These are phyloP conservation scores for Suillus weaverae DNA, from an alignment of 768 basidiomycete species.

Conservation along the genomic window DNA sequence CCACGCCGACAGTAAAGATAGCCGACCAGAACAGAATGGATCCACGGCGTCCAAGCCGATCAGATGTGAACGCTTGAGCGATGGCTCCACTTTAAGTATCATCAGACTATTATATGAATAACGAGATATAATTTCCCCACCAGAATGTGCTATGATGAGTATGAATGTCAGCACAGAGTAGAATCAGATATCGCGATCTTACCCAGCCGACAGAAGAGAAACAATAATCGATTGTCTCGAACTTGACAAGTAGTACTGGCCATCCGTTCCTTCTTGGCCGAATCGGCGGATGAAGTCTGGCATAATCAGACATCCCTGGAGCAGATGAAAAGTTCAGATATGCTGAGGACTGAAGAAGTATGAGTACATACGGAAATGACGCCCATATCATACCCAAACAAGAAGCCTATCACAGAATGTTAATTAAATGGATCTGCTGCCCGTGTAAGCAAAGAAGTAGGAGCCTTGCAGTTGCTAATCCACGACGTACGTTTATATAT, in stretches of 20 bases:
- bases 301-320: slow-evolving; percentile 77
- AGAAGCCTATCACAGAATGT: slow-evolving; percentile 43
- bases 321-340: neutral
- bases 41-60: slow-evolving; percentile 67
- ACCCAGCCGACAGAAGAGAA: slow-evolving; percentile 76
- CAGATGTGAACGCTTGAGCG: slow-evolving; percentile 72
- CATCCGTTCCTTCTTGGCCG: slow-evolving; percentile 51
- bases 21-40: slow-evolving; percentile 77
- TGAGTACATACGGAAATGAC: slow-evolving; percentile 59
- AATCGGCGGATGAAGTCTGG: slow-evolving; percentile 73
- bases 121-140: slow-evolving; percentile 31
- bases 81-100: slow-evolving; percentile 52
- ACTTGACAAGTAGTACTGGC: slow-evolving; percentile 52
- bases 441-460: slow-evolving; percentile 2
- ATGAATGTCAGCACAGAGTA: neutral
- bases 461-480: slow-evolving; percentile 1
- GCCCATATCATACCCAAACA: slow-evolving; percentile 78
- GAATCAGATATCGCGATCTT: neutral
- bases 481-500: neutral
- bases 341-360: neutral
- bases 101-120: slow-evolving; percentile 9
- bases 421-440: neutral
- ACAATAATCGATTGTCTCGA: slow-evolving; percentile 77
- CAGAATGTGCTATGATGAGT: slow-evolving; percentile 44
- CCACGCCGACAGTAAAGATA: slow-evolving; percentile 69